A percentile compares a stretch with the other conserved stretches of the same genome.
These are phyloP conservation scores for Umbelopsis sp. DNA, from an alignment of 371 early-diverging fungal genomes.

Conservation along the genomic window DNA sequence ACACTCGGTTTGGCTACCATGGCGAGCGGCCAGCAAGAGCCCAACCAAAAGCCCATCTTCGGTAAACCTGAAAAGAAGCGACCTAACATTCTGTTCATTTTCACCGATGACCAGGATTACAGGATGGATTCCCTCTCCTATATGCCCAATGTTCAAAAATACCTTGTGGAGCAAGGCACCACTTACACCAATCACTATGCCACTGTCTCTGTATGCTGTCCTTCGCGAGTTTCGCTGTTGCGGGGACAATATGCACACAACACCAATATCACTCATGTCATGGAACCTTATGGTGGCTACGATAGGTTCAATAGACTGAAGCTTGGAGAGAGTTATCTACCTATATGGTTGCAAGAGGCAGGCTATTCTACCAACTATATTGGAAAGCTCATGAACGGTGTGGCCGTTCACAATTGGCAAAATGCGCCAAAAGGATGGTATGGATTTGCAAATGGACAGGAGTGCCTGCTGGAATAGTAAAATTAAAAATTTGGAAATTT, in stretches of 20 bases:
- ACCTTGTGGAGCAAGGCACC: constrained; percentile 62
- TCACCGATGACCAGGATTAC: constrained; percentile 70
- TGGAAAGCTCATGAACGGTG: constrained; percentile 70
- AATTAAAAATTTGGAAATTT: not conserved
- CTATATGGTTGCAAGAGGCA: constrained; percentile 49
- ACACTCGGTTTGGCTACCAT: not conserved
- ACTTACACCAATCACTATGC: constrained; percentile 63
- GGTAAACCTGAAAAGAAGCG: constrained; percentile 21
- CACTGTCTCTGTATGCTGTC: constrained; percentile 69
- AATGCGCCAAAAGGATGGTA: constrained; percentile 44
- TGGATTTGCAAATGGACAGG: not conserved
- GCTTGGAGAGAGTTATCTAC: constrained; percentile 54
- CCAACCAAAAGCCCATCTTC: not conserved
- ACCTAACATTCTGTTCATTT: constrained; percentile 66
- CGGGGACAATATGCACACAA: constrained; percentile 68
- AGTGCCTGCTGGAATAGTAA: no score
- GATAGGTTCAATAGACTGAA: constrained; percentile 49
- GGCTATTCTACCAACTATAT: constrained; percentile 69
- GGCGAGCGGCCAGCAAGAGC: not conserved
- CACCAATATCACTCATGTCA: constrained; percentile 60
- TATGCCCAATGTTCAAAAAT: constrained; percentile 68
- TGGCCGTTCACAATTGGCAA: constrained; percentile 43
- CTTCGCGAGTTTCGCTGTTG: constrained; percentile 61
- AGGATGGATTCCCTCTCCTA: constrained; percentile 58
- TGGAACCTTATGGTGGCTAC: constrained; percentile 63